Evolutionary conservation across 768 basidiomycete genomes (phyloP), one percentile per base, ranked within the genome.

Genomic region (Dioszegia aurantiaca): DNA sequence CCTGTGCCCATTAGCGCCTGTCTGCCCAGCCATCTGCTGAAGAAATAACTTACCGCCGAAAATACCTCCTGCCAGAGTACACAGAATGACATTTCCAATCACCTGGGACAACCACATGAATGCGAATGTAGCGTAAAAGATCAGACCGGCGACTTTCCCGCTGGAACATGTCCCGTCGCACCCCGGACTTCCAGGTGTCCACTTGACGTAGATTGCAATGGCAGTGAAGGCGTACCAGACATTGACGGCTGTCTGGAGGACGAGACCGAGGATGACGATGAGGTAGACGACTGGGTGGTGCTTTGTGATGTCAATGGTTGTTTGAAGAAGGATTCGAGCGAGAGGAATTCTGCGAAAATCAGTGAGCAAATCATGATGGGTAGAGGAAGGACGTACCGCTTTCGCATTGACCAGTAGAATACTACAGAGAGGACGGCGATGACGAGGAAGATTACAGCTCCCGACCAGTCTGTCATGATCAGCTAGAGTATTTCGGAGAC

Each of bases 31-130:
- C 40, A 23, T 33, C 24, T 37, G 27, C 4, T n/a, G n/a, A n/a
- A 40, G 42, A 14, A 41, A 1, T 23, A 17, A 30, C 65, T 53
- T 31, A 69, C 80, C 79, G 42, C 86, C 87, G 64, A 83, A 88
- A 3, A 85, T 83, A 26, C 90, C 89, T 33, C 89, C 89, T 6
- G 88, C 87, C 28, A 90, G 82, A 2, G 88, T 89, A 30, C 87
- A 83, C 23, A 90, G 80, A 0, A 87, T 82, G 39, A 90, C 84
- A 64, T 90, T 90, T 30, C 83, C 84, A 48, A 88, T 83, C 41
- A 89, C 87, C 76, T 89, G 87, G 0, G 86, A 88, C 17, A 85
- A 86, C 90, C 89, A 91, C 46, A 89, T 79, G 79, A 85, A 91
- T n/a, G 86, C 86, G 74, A 90, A 90, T 0, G 85, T 84, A 60